Evolutionary conservation across 2,329 filamentous ascomycete species (phyloP).

Genomic region (Grosmannia serpens): DNA sequence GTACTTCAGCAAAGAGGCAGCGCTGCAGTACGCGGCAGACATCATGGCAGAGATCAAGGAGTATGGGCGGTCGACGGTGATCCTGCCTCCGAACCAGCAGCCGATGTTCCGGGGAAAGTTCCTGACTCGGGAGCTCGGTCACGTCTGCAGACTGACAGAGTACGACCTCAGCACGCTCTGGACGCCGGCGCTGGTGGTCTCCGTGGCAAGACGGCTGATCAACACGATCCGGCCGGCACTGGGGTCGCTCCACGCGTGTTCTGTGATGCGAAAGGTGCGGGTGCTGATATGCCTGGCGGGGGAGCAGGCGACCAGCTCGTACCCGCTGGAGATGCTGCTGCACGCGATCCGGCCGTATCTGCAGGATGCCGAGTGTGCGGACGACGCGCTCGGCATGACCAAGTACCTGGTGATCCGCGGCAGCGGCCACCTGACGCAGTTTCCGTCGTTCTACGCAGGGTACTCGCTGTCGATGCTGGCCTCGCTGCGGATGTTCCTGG

Average conservation of each 20-base stretch:
- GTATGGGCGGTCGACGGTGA: constrained; percentile 52
- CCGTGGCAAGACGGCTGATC: constrained; percentile 65
- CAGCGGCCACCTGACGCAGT: constrained; percentile 46
- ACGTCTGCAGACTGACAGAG: constrained; percentile 63
- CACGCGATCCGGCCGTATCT: constrained; percentile 70
- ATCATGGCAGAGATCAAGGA: constrained; percentile 58
- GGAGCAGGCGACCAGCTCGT: constrained; percentile 58
- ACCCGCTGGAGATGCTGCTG: constrained; percentile 82
- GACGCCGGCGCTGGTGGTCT: constrained; percentile 63
- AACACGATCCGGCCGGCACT: constrained; percentile 72
- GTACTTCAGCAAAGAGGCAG: constrained; percentile 47
- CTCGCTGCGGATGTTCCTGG: constrained; percentile 64
- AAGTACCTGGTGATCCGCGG: constrained; percentile 72
- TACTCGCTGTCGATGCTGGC: constrained; percentile 69
- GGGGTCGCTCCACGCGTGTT: constrained; percentile 77
- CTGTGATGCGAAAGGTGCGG: constrained; percentile 74
- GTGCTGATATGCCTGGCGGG: constrained; percentile 73
- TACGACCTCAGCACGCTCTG: constrained; percentile 57
- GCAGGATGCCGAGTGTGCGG: constrained; percentile 73
- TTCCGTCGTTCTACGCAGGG: constrained; percentile 69
- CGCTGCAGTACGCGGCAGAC: constrained; percentile 48
- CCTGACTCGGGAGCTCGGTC: constrained; percentile 61
- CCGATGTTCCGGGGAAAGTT: constrained; percentile 74
- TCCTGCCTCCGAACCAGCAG: constrained; percentile 69
- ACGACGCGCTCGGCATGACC: constrained; percentile 78